Evolutionary conservation across 1,139 yeast genomes (phyloP).

Genomic region (Saccharomyces hybrid): DNA sequence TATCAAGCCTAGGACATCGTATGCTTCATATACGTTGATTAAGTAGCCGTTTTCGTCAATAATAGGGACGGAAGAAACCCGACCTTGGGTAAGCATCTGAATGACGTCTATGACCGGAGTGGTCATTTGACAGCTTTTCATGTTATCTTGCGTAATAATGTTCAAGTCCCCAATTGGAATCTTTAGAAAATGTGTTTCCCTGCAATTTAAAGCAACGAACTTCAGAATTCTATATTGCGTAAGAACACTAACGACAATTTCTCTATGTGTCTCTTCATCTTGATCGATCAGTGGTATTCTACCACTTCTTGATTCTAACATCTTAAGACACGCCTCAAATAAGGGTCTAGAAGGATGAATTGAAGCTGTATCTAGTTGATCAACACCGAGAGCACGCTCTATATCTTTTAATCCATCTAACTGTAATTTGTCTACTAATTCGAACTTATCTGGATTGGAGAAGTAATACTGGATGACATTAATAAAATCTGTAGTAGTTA

Average conservation of each 20-base stretch:
- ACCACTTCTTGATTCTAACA: constrained; percentile 84
- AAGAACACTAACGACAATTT: constrained; percentile 88
- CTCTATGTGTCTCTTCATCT: constrained; percentile 88
- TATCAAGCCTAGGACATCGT: constrained; percentile 84
- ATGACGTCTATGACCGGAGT: constrained; percentile 95
- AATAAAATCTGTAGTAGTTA: constrained; percentile 88
- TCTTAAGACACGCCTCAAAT: constrained; percentile 89
- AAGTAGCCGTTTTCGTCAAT: constrained; percentile 69
- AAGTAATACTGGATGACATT: constrained; percentile 93
- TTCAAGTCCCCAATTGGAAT: constrained; percentile 67
- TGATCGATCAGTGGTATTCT: constrained; percentile 91
- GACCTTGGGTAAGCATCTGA: constrained; percentile 65
- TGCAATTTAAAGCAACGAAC: constrained; percentile 92
- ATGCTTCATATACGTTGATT: constrained; percentile 91
- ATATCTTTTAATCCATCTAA: constrained; percentile 79
- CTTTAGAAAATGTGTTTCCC: constrained; percentile 79
- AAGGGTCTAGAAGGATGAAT: constrained; percentile 88
- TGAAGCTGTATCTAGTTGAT: constrained; percentile 78
- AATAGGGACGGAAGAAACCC: constrained; percentile 89
- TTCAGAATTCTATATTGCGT: constrained; percentile 95
- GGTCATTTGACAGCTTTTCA: constrained; percentile 78
- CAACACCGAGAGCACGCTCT: constrained; percentile 82
- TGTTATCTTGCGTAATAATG: constrained; percentile 51
- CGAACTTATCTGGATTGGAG: constrained; percentile 83
- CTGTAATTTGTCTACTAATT: constrained; percentile 78